A percentile compares a stretch with the other conserved stretches of the same genome.
phyloP scores from a whole-genome alignment of 2,329 filamentous ascomycete genomes.

The Phyllosticta paracitricarpa region DNA sequence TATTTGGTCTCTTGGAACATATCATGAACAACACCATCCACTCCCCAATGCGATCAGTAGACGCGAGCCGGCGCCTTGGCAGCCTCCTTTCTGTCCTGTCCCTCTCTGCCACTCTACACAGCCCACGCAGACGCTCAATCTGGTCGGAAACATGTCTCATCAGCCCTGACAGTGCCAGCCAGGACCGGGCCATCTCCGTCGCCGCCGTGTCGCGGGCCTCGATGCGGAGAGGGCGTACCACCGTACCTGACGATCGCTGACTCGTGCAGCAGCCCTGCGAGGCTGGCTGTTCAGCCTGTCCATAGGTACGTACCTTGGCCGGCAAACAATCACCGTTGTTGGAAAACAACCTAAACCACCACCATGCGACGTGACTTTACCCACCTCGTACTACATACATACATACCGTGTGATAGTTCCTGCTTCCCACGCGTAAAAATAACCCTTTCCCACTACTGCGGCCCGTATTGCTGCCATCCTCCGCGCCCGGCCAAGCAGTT shows the following conservation, averaged over 20 bases:
- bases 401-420: neutral
- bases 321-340: too few species aligned
- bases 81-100: neutral
- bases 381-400: neutral
- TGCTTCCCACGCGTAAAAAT: neutral
- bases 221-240: neutral
- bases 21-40: neutral
- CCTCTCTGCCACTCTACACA: neutral
- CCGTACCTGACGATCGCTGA: neutral
- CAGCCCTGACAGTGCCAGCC: neutral
- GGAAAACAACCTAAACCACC: neutral
- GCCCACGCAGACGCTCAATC: too few species aligned
- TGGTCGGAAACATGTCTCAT: neutral
- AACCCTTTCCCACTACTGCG: neutral
- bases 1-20: neutral
- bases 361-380: neutral
- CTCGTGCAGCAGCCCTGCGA: neutral
- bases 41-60: too few species aligned
- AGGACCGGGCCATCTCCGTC: neutral
- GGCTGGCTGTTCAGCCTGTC: neutral
- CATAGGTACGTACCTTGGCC: neutral
- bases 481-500: neutral
- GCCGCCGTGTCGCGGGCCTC: neutral
- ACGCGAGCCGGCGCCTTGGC: neutral
- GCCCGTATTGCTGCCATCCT: neutral